These are phyloP conservation scores for Datura wrightii DNA, from an alignment of 257 asterid species.

Conservation along the genomic window DNA sequence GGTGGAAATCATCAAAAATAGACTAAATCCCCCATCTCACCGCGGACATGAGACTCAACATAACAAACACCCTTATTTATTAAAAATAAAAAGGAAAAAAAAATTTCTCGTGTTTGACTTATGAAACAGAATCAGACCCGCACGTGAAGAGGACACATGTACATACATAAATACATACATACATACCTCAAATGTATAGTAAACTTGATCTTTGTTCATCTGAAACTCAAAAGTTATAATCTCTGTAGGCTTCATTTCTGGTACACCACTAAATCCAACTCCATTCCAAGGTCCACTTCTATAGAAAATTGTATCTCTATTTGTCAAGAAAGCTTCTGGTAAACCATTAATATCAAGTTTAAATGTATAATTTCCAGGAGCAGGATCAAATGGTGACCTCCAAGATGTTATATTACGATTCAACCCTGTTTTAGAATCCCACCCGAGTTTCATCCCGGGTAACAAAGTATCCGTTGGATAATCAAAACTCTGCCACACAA, in stretches of 20 bases:
- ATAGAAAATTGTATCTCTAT: slow-evolving; percentile 28
- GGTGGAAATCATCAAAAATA: background rate
- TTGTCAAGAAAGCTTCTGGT: slow-evolving; percentile 53
- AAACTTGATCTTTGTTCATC: slow-evolving; percentile 40
- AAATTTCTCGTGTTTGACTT: background rate
- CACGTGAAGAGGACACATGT: background rate
- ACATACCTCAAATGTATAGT: slow-evolving; percentile 40
- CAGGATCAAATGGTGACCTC: slow-evolving; percentile 67
- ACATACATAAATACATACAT: background rate
- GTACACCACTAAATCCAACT: slow-evolving; percentile 68
- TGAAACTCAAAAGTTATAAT: slow-evolving; percentile 45
- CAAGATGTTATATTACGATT: slow-evolving; percentile 64
- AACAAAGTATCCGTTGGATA: slow-evolving; percentile 68
- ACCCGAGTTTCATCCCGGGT: slow-evolving; percentile 79
- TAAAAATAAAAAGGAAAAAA: background rate
- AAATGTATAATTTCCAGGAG: slow-evolving; percentile 63
- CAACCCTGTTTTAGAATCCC: slow-evolving; percentile 65
- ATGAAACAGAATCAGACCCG: too few relatives aligned
- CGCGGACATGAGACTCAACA: background rate
- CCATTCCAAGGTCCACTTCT: slow-evolving; percentile 94
- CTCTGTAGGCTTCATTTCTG: slow-evolving; percentile 52
- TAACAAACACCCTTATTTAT: background rate
- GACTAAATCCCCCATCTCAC: background rate
- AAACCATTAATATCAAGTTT: slow-evolving; percentile 56
- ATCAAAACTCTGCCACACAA: slow-evolving; percentile 78